phyloP scores from a whole-genome alignment of 345 rosid species.

The Lenwebbia sp. region DNA sequence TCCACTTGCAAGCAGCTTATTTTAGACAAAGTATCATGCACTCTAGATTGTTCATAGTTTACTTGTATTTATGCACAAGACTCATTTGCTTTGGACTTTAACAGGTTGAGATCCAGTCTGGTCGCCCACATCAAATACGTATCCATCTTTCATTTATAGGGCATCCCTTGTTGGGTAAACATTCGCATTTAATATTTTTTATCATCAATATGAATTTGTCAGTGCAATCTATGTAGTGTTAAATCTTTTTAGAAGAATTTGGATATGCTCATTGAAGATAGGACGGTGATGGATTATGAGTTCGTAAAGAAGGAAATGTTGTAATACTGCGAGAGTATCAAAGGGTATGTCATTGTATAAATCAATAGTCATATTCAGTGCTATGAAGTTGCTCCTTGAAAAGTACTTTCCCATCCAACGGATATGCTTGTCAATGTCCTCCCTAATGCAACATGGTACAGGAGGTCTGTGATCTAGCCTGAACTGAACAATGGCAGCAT shows the following conservation, averaged over 20 bases:
- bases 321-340: background rate
- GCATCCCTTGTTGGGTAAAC: constrained; percentile 71
- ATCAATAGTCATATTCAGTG: background rate
- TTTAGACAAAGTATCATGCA: background rate
- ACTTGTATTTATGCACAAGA: background rate
- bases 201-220: background rate
- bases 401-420: background rate
- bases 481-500: background rate
- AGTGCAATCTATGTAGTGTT: background rate
- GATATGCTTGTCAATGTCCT: background rate
- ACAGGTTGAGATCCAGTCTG: constrained; percentile 86
- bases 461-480: background rate
- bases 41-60: background rate
- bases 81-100: background rate
- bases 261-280: background rate
- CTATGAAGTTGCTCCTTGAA: background rate
- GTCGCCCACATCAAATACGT: constrained; percentile 88
- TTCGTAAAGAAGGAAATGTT: background rate
- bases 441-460: background rate
- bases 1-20: background rate
- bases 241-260: background rate
- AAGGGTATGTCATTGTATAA: background rate
- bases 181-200: background rate
- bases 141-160: constrained; percentile 87
- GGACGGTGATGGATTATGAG: background rate